These are phyloP conservation scores for Linum tenue DNA, from an alignment of 345 rosid species.

Conservation along the genomic window DNA sequence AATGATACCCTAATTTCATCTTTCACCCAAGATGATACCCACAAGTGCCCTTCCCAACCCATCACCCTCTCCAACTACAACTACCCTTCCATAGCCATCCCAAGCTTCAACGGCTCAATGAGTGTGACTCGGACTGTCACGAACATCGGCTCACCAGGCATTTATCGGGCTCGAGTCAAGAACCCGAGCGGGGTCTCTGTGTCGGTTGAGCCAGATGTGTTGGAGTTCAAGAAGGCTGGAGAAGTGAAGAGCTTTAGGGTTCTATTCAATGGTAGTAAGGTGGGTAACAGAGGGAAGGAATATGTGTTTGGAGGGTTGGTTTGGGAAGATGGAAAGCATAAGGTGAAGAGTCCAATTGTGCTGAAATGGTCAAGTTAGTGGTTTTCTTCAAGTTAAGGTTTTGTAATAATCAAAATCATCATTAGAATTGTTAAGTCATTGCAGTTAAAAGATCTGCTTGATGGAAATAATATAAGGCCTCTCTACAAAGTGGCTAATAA, in stretches of 20 bases:
- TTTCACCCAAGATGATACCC: constrained; percentile 7
- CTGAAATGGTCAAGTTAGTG: constrained; percentile 13
- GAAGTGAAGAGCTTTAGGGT: constrained; percentile 15
- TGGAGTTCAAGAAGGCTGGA: constrained; percentile 17
- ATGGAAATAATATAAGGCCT: background rate
- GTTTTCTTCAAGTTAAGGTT: background rate
- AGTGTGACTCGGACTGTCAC: constrained; percentile 17
- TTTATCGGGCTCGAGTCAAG: constrained; percentile 8
- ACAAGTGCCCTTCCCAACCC: constrained; percentile 12
- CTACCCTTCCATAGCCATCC: constrained; percentile 23
- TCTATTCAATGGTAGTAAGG: constrained; percentile 8
- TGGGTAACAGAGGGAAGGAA: constrained; percentile 21
- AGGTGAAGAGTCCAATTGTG: constrained; percentile 21
- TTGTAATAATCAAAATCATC: background rate
- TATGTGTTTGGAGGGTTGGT: constrained; percentile 21
- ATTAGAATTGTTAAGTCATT: background rate
- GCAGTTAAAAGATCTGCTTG: background rate
- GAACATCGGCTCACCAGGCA: constrained; percentile 19
- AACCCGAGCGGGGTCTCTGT: constrained; percentile 15
- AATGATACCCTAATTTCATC: constrained; percentile 7
- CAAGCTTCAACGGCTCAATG: constrained; percentile 13
- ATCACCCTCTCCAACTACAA: constrained; percentile 16
- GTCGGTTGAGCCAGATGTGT: constrained; percentile 13
- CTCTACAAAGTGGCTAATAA: too few species aligned
- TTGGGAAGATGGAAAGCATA: constrained; percentile 18